A percentile compares a stretch with the other conserved stretches of the same genome.
phyloP scores from a whole-genome alignment of 352 stramenopile species.

The Hyaloperonospora brassicae region DNA sequence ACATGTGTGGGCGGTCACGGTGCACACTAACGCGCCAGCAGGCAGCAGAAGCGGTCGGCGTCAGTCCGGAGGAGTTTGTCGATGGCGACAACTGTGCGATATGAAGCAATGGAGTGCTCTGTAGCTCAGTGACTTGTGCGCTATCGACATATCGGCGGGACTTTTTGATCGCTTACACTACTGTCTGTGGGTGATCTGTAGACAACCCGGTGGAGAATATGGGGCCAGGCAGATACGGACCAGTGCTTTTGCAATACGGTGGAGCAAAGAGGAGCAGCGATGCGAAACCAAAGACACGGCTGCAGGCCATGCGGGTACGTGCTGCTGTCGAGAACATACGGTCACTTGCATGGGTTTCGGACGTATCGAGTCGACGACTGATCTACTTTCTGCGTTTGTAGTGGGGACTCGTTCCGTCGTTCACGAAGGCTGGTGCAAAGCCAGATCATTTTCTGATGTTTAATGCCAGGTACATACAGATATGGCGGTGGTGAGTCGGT shows the following conservation, averaged over 20 bases:
- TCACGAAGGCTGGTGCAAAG: constrained; percentile 65
- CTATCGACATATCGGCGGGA: not conserved
- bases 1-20: constrained; percentile 65
- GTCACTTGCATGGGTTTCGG: not conserved
- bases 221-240: constrained; percentile 55
- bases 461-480: constrained; percentile 61
- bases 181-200: constrained; percentile 11
- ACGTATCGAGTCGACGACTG: constrained; percentile 4
- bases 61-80: constrained; percentile 40
- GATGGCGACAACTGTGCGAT: constrained; percentile 67
- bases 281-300: constrained; percentile 14
- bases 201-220: constrained; percentile 75
- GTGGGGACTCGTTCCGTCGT: constrained; percentile 79
- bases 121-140: not conserved
- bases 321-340: not conserved
- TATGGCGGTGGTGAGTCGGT: not conserved
- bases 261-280: constrained; percentile 7
- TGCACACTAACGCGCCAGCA: constrained; percentile 54
- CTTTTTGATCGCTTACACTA: not conserved
- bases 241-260: constrained; percentile 35
- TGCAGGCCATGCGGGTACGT: constrained; percentile 66
- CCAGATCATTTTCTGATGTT: constrained; percentile 85
- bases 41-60: constrained; percentile 38
- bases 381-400: constrained; percentile 8
- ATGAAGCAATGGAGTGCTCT: not conserved